A percentile compares a stretch with the other conserved stretches of the same genome.
Conservation (phyloP, 2,329 filamentous ascomycete species). For the Colletotrichum somersetense region DNA sequence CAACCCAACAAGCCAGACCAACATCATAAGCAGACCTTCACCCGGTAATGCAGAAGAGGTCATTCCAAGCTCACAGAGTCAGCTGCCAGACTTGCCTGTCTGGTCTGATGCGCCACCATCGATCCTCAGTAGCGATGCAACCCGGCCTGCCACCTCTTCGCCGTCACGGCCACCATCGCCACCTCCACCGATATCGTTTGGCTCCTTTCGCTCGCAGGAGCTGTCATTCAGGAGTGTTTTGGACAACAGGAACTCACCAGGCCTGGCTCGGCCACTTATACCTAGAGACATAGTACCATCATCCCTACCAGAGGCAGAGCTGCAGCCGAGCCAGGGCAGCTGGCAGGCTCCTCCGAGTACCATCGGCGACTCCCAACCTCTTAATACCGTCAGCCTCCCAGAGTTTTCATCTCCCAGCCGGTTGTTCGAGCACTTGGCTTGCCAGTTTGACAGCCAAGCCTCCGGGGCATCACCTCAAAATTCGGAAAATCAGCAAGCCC, state of each 20-base stretch:
- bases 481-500: neutral
- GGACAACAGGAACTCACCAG: slow-evolving; percentile 57
- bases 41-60: neutral
- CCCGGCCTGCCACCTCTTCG: slow-evolving; percentile 27
- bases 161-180: neutral
- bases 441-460: slow-evolving; percentile 25
- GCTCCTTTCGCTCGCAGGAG: slow-evolving; percentile 47
- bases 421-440: slow-evolving; percentile 59
- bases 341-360: slow-evolving; percentile 61
- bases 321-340: slow-evolving; percentile 47
- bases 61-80: slow-evolving; percentile 22
- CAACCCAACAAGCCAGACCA: slow-evolving; percentile 47
- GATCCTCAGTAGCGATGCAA: slow-evolving; percentile 28
- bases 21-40: neutral
- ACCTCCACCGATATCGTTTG: neutral
- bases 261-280: slow-evolving; percentile 29
- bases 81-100: slow-evolving; percentile 16
- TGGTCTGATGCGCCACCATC: slow-evolving; percentile 25
- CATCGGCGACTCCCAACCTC: slow-evolving; percentile 67
- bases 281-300: slow-evolving; percentile 18
- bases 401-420: slow-evolving; percentile 62
- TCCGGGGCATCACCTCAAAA: neutral
- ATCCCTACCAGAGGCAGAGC: slow-evolving; percentile 13
- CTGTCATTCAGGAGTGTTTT: slow-evolving; percentile 60
- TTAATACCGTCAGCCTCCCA: slow-evolving; percentile 49